Evolutionary conservation across 2,329 filamentous ascomycete genomes (phyloP), one percentile per base, ranked within the genome.

Genomic region (Arthrobotrys conoides): DNA sequence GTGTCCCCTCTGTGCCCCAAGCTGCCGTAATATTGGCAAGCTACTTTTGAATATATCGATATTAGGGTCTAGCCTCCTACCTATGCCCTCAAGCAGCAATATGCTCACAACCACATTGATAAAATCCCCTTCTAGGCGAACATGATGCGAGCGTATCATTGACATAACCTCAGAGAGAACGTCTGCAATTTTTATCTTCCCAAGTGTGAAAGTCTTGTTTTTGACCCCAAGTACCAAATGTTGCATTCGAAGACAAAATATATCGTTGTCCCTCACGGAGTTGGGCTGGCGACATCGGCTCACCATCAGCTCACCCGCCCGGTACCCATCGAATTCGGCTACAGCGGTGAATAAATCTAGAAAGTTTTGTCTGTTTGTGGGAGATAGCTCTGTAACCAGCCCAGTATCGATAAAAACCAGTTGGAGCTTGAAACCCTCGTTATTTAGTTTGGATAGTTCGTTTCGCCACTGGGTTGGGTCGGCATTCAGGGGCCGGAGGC

Each of bases 71-170:
- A 99, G 86, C 76, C 88, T 93, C 79, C 96, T 89, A 0, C 96
- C 96, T 82, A 98, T 99, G 5, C 96, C 96, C 84, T 99, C 96
- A 0, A 99, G 87, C 1, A 99, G 87, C 38, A 99, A 86, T 67
- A 98, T 97, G 76, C 93, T 97, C 75, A 99, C 91, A 33, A 99
- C 95, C 3, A 99, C 96, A 83, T 99, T 99, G 83, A 99, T 94
- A 83, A 98, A 99, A 84, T 99, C 96, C 8, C 96, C 96, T 84
- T 99, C 96, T 64, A 99, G 88, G 8, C 96, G 89, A 3, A 99
- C 96, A 83, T 99, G 96, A 84, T 99, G 96, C 9, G 87, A 87
- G 70, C 96, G 90, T 33, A 99, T 96, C 94, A 99, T 97, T 76
- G 88, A 88, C 53, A 99, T 87, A 0, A 98, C 96, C 82, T 96